Evolutionary conservation across 139 green algal genomes (phyloP).

Genomic region (Spirogloea muscicola): DNA sequence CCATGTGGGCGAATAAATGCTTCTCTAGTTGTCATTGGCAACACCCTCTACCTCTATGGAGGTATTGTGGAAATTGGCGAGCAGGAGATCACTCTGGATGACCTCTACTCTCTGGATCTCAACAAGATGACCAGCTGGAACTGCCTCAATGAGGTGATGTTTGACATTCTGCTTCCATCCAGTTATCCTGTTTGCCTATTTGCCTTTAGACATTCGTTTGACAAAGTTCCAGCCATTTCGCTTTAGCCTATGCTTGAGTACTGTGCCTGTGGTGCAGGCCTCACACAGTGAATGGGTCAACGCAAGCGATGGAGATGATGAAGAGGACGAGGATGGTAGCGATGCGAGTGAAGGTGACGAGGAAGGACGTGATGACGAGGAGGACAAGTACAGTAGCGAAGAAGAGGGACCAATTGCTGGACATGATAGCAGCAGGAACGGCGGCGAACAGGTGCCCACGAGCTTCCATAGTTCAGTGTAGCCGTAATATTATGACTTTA

Average conservation of each 20-base stretch:
- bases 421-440: no score
- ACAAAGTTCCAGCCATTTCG: no score
- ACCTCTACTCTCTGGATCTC: constrained; percentile 87
- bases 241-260: no score
- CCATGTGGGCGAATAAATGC: constrained; percentile 76
- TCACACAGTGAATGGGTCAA: constrained; percentile 35
- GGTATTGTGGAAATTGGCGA: constrained; percentile 80
- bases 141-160: constrained; percentile 36
- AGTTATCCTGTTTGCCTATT: no score
- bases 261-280: constrained; percentile 15
- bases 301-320: constrained; percentile 37
- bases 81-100: constrained; percentile 84
- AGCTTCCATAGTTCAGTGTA: no score
- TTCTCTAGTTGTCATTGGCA: constrained; percentile 63
- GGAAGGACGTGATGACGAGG: constrained; percentile 25
- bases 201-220: no score
- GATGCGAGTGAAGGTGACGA: constrained; percentile 16
- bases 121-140: constrained; percentile 37
- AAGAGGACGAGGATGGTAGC: constrained; percentile 41
- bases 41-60: constrained; percentile 83
- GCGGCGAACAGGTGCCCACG: no score
- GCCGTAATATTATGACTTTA: no score
- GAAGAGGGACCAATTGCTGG: no score
- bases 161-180: no score
- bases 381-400: constrained; percentile 6